Base-by-base conservation (phyloP, 2,329 filamentous ascomycete genomes). In the Trichoderma aggressivum region DNA sequence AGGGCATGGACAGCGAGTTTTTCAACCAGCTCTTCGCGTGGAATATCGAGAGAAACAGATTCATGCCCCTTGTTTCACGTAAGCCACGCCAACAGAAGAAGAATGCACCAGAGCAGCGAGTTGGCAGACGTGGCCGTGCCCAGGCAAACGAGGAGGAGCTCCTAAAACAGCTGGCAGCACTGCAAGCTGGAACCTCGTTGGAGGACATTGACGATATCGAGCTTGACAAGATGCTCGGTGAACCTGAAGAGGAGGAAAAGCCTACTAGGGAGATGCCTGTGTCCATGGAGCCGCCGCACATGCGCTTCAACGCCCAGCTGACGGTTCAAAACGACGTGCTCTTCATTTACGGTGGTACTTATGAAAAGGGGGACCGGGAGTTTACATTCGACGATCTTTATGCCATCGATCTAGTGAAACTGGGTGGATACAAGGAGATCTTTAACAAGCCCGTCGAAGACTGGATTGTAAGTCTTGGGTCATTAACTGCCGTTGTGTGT, bases 381-480 rank as follows among this genome's bases (percentile, higher is more conserved):
- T 97, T 92, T 77, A 98, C 94, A 0, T 97, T 98, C 80, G 94
- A 98, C 76, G 96, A 99, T 77, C 86, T 99, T 81, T 97, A 97
- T 82, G 91, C 94, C 2, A 90, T 98, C 72, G 94, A 99, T 77
- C 85, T 99, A n/a, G 94, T 92, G 72, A 98, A 97, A 81, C 86
- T 99, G 72, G 94, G 98, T 75, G 96, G 96, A 4, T 95, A 96
- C 74, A 95, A 94, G 79, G 92, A 98, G 81, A 88, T 98, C 61
- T 98, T 95, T 84, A 92, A 87, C 79, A 87, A 93, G 67, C 92
- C 97, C 75, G 90, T 94, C 18, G 75, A 94, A 77, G 94, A 97
- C 79, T 98, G 94, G 94, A 82, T 90, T 70, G 90, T 92, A 79
- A 82, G 86, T 81, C 1, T 50, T 47, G 3, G 12, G 5, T 3